These are phyloP conservation scores for Nakataea oryzae DNA, from an alignment of 2,329 filamentous ascomycete species.

Conservation along the genomic window DNA sequence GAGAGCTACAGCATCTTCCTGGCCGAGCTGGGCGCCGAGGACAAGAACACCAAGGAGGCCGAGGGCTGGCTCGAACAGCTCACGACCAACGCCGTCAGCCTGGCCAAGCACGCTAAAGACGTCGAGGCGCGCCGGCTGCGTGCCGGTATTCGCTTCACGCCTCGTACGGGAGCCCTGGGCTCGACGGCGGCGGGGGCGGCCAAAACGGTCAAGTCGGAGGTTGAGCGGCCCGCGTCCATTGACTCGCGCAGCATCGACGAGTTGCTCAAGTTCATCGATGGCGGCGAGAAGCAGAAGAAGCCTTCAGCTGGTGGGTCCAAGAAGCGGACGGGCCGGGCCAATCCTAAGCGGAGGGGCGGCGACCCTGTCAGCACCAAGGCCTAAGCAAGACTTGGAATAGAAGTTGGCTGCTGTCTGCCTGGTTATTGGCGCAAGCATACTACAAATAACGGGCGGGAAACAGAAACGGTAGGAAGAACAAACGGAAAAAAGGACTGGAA, in stretches of 20 bases:
- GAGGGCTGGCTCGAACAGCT: slow-evolving; percentile 95
- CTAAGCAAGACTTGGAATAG: background rate
- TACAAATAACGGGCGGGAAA: background rate
- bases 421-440: no score
- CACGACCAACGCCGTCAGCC: slow-evolving; percentile 87
- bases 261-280: slow-evolving; percentile 89
- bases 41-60: slow-evolving; percentile 97
- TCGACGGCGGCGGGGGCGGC: slow-evolving; percentile 19
- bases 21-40: slow-evolving; percentile 71
- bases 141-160: slow-evolving; percentile 57
- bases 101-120: slow-evolving; percentile 89
- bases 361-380: slow-evolving; percentile 7
- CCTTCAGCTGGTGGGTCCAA: slow-evolving; percentile 25
- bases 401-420: background rate
- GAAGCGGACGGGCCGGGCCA: slow-evolving; percentile 40
- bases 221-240: slow-evolving; percentile 33
- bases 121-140: slow-evolving; percentile 65
- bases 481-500: background rate
- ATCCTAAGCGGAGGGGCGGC: slow-evolving; percentile 43
- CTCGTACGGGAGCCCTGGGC: slow-evolving; percentile 49
- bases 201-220: slow-evolving; percentile 12
- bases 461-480: background rate
- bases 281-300: slow-evolving; percentile 43
- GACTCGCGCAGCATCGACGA: slow-evolving; percentile 87
- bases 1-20: slow-evolving; percentile 97